Evolutionary conservation across 1,284 basidiomycete genomes (phyloP).

Genomic region (Sutorius eximius): DNA sequence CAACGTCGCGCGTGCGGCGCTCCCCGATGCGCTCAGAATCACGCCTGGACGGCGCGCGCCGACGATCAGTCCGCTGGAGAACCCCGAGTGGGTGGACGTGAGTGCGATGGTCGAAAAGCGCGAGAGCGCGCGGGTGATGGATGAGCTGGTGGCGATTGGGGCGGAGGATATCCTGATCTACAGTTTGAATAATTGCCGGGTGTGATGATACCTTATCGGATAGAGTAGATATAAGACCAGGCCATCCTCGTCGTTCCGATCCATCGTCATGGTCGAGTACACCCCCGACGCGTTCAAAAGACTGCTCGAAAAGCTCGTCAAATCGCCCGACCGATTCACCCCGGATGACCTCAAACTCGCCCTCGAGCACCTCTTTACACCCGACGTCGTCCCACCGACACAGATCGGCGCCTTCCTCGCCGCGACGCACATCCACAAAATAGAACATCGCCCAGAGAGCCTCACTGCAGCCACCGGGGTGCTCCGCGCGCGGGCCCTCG

Average conservation of each 20-base stretch:
- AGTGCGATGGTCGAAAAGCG: constrained; percentile 92
- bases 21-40: constrained; percentile 66
- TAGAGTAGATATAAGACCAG: no score
- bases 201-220: constrained; percentile 34
- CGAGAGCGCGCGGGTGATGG: constrained; percentile 87
- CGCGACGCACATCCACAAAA: constrained; percentile 73
- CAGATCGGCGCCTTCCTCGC: constrained; percentile 86
- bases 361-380: constrained; percentile 74
- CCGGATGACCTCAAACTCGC: constrained; percentile 69
- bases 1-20: constrained; percentile 73
- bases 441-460: constrained; percentile 74
- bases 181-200: constrained; percentile 91
- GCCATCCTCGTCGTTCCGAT: neutral
- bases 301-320: constrained; percentile 73
- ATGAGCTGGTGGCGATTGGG: constrained; percentile 77
- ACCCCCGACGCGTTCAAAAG: constrained; percentile 70
- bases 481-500: constrained; percentile 66
- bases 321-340: constrained; percentile 74
- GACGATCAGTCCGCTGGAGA: constrained; percentile 86
- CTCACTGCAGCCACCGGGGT: constrained; percentile 77
- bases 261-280: constrained; percentile 21
- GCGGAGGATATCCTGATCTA: constrained; percentile 92
- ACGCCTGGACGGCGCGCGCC: constrained; percentile 92
- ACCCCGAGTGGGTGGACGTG: constrained; percentile 87
- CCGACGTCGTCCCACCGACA: constrained; percentile 58